phyloP scores from a whole-genome alignment of 148 eudicot genomes.

The Heliosperma pusillum region DNA sequence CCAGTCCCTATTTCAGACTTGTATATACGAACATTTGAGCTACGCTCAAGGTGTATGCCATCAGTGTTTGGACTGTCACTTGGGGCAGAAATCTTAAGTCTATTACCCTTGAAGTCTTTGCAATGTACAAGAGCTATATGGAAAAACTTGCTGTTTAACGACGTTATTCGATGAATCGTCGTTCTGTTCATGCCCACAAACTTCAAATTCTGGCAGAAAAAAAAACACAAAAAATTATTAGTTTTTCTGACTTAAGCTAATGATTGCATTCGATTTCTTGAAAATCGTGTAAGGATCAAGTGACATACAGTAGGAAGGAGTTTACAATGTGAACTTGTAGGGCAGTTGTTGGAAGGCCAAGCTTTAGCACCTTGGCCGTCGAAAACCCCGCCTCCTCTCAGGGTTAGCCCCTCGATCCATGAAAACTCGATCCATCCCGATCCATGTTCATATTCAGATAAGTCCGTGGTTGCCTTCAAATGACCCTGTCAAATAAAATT shows the following conservation, averaged over 20 bases:
- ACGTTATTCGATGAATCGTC: slow-evolving; percentile 31
- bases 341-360: slow-evolving; percentile 48
- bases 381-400: slow-evolving; percentile 49
- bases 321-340: slow-evolving; percentile 32
- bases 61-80: slow-evolving; percentile 55
- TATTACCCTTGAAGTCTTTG: slow-evolving; percentile 32
- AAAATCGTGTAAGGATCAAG: background rate
- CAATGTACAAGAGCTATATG: slow-evolving; percentile 44
- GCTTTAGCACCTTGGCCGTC: slow-evolving; percentile 53
- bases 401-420: slow-evolving; percentile 37
- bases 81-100: slow-evolving; percentile 39
- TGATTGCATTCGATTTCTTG: background rate
- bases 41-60: slow-evolving; percentile 47
- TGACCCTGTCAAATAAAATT: slow-evolving; percentile 28
- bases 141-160: slow-evolving; percentile 55
- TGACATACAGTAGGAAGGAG: slow-evolving; percentile 41
- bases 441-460: slow-evolving; percentile 31
- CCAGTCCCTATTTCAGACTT: slow-evolving; percentile 45
- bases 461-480: slow-evolving; percentile 47
- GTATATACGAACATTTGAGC: slow-evolving; percentile 34
- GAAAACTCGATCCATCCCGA: slow-evolving; percentile 50
- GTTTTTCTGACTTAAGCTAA: slow-evolving; percentile 4
- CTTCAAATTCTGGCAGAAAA: slow-evolving; percentile 40
- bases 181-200: slow-evolving; percentile 50
- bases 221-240: slow-evolving; percentile 3